phyloP scores from a whole-genome alignment of 1,139 yeast species.

The Geotrichum klebahnii region DNA sequence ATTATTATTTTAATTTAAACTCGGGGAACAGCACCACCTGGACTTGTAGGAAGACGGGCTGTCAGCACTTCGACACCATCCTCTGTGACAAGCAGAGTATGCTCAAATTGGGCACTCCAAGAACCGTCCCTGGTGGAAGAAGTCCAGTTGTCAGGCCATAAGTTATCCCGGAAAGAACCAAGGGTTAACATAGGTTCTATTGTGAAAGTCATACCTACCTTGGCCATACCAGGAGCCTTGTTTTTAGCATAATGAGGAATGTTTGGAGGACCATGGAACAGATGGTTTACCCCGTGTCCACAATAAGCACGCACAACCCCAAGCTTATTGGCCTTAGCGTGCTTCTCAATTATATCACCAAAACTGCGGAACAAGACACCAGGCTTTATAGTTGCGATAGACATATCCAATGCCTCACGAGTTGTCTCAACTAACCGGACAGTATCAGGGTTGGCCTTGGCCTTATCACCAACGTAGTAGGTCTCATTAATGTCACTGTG shows the following conservation, averaged over 20 bases:
- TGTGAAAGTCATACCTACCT: constrained; percentile 95
- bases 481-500: constrained; percentile 97
- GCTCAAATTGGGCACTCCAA: constrained; percentile 88
- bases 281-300: constrained; percentile 88
- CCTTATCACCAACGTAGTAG: constrained; percentile 91
- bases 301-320: constrained; percentile 87
- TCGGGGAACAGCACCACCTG: constrained; percentile 82
- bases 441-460: constrained; percentile 65
- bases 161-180: constrained; percentile 75
- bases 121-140: constrained; percentile 84
- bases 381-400: constrained; percentile 83
- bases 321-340: constrained; percentile 72
- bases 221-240: constrained; percentile 89
- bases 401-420: constrained; percentile 79
- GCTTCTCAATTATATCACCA: constrained; percentile 85
- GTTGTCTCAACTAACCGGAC: constrained; percentile 92
- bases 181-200: constrained; percentile 96
- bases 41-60: constrained; percentile 70
- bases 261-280: constrained; percentile 90
- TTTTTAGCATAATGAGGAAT: constrained; percentile 91
- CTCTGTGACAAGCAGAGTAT: constrained; percentile 86
- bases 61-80: constrained; percentile 90
- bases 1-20: constrained; percentile 32
- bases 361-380: constrained; percentile 83
- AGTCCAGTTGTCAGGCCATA: constrained; percentile 99